Evolutionary conservation across 768 basidiomycete genomes (phyloP).

Genomic region (Calvatia gigantea): DNA sequence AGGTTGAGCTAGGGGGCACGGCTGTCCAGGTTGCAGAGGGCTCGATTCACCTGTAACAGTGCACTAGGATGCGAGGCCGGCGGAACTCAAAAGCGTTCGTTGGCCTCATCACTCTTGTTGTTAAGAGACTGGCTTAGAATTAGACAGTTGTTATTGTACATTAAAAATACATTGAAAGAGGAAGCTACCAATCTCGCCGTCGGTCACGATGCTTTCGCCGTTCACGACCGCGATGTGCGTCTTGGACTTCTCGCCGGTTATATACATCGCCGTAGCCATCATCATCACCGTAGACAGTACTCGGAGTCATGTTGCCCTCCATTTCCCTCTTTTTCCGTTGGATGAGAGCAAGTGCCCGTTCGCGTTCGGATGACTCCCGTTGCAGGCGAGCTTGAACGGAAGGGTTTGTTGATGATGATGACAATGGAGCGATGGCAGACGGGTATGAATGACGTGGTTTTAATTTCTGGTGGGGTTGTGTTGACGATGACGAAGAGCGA

Average conservation of each 20-base stretch:
- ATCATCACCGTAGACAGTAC: slow-evolving; percentile 50
- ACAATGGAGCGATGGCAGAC: slow-evolving; percentile 17
- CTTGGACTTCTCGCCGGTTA: slow-evolving; percentile 68
- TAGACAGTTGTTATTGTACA: neutral
- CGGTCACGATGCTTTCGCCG: slow-evolving; percentile 3
- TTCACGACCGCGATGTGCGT: slow-evolving; percentile 53
- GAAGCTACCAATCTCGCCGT: slow-evolving; percentile 9
- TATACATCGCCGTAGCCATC: slow-evolving; percentile 66
- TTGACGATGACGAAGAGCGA: slow-evolving; percentile 26
- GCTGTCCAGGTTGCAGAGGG: slow-evolving; percentile 42
- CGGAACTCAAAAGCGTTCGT: no score
- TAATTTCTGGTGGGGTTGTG: slow-evolving; percentile 13
- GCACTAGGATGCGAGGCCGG: no score
- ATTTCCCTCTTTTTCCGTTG: slow-evolving; percentile 61
- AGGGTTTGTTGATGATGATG: neutral
- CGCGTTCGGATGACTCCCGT: slow-evolving; percentile 74
- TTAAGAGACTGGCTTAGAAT: no score
- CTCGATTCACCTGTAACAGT: no score
- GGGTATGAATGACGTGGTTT: slow-evolving; percentile 16
- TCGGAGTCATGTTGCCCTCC: slow-evolving; percentile 66
- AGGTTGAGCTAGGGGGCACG: slow-evolving; percentile 33
- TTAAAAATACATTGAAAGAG: neutral
- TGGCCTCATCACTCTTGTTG: no score
- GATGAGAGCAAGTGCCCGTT: slow-evolving; percentile 72
- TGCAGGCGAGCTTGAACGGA: slow-evolving; percentile 55